Base-by-base conservation (phyloP, 2,329 filamentous ascomycete genomes). In the Aspergillus clavatus region DNA sequence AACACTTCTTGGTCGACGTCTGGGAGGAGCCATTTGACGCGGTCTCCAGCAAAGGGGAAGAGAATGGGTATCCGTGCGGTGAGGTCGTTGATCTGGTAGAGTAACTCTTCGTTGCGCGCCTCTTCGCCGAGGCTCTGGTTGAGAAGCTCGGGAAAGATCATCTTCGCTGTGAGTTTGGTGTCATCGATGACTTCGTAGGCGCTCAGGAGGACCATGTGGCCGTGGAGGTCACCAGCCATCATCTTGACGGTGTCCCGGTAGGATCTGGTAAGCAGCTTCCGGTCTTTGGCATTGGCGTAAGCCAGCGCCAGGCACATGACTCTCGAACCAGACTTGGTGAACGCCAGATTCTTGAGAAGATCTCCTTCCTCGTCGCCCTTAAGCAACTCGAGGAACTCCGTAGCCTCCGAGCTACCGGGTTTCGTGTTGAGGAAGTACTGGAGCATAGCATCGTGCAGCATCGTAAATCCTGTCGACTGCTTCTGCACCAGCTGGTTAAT, bases 391-490 rank as follows among this genome's bases (percentile, higher is more conserved):
- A 94, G 72, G 62, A 95, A 96, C 58, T 95, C 89, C 24, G 77
- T 86, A 33, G 88, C 83, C 65, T 97, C 91, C 46, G 87, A 82
- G 36, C 83, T 87, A 3, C 86, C 89, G 4, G 80, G 74, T 53
- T 86, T 84, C 38, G 84, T 82, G 59, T 86, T 91, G 42, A 89
- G 72, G 70, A 91, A 96, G 70, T 96, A 98, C 66, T 98, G 91
- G 48, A 96, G 76, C 90, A 98, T 95, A 40, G 93, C 93, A 61
- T 97, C 93, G 68, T 98, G 94, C 16, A 98, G 80, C 79, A 98
- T 94, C 2, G 91, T 97, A 71, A 98, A 97, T 7, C 89, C 91
- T 1, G 89, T 94, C 72, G 93, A 84, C 72, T 93, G 93, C 80
- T 98, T 98, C 71, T 98, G 90, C 38, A 97, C 80, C 33, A 98